These are phyloP conservation scores for Paramarasmius palmivorus DNA, from an alignment of 1,284 basidiomycete species.

Conservation along the genomic window DNA sequence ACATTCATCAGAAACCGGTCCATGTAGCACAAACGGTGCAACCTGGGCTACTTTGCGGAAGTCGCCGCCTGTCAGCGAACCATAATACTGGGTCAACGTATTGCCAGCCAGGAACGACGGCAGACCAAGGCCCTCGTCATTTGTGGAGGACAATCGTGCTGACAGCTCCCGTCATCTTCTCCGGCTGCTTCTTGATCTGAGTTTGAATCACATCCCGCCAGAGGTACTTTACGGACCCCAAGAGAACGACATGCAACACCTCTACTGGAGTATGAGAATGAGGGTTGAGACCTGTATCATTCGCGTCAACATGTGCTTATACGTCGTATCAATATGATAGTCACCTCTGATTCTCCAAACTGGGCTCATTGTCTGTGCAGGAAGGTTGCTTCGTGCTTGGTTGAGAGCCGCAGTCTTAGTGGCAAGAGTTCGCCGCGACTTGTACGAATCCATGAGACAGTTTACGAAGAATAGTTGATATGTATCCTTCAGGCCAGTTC, in stretches of 20 bases:
- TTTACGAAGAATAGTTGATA: slow-evolving; percentile 25
- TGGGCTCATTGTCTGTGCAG: slow-evolving; percentile 22
- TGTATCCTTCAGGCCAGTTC: slow-evolving; percentile 30
- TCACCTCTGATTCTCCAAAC: slow-evolving; percentile 25
- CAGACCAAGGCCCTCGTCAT: slow-evolving; percentile 3
- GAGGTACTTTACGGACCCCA: slow-evolving; percentile 39
- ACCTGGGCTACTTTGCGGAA: slow-evolving; percentile 9
- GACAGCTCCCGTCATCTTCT: slow-evolving; percentile 2
- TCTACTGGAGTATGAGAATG: slow-evolving; percentile 37
- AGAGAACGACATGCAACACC: slow-evolving; percentile 35
- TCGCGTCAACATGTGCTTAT: background rate
- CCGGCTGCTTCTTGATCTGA: slow-evolving; percentile 20
- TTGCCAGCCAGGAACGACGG: background rate
- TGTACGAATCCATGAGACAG: slow-evolving; percentile 20
- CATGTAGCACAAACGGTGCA: slow-evolving; percentile 9
- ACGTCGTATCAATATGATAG: background rate
- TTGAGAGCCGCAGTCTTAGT: slow-evolving; percentile 19
- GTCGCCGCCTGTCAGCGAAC: slow-evolving; percentile 9
- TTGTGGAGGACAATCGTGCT: background rate
- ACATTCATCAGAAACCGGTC: background rate
- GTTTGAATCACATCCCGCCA: slow-evolving; percentile 33
- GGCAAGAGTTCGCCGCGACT: slow-evolving; percentile 10
- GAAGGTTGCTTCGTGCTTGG: slow-evolving; percentile 12
- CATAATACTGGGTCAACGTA: slow-evolving; percentile 2
- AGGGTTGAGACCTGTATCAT: slow-evolving; percentile 32